phyloP scores from a whole-genome alignment of 139 green algal species.

The Mesotaenium endlicherianum region DNA sequence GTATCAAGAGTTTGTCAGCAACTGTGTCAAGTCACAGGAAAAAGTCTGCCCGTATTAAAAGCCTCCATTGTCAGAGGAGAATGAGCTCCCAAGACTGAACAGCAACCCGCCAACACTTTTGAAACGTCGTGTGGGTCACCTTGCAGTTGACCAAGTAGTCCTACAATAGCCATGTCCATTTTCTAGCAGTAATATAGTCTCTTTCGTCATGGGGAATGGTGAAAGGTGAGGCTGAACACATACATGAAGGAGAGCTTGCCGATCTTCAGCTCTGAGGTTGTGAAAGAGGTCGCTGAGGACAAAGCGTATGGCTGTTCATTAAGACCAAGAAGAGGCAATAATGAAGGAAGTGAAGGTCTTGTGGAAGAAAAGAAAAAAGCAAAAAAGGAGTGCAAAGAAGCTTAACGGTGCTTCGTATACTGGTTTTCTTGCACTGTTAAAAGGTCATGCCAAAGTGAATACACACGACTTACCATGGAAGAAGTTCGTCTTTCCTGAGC shows the following conservation, averaged over 20 bases:
- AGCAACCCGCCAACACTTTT: too few species aligned
- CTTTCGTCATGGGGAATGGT: too few species aligned
- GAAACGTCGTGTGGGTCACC: too few species aligned
- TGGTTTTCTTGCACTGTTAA: not conserved
- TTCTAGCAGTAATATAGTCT: too few species aligned
- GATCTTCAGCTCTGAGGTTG: slow-evolving; percentile 74
- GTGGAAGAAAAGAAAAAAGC: slow-evolving; percentile 38
- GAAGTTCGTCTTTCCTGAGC: slow-evolving; percentile 98
- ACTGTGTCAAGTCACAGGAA: too few species aligned
- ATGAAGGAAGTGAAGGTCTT: slow-evolving; percentile 14
- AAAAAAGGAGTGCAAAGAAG: slow-evolving; percentile 26
- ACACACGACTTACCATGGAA: slow-evolving; percentile 81
- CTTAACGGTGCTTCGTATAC: not conserved
- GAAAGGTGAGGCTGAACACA: too few species aligned
- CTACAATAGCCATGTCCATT: too few species aligned
- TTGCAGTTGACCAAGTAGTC: too few species aligned
- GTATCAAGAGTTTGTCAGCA: not conserved
- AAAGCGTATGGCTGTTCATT: slow-evolving; percentile 90
- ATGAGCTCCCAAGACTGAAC: too few species aligned
- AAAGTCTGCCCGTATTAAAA: too few species aligned
- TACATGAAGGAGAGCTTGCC: slow-evolving; percentile 90
- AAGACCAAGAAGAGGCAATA: not conserved
- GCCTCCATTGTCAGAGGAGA: too few species aligned
- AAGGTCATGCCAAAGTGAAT: not conserved
- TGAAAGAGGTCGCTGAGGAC: slow-evolving; percentile 88